Conservation (phyloP, 306 rosid species). For the Fragaria ananassa region DNA sequence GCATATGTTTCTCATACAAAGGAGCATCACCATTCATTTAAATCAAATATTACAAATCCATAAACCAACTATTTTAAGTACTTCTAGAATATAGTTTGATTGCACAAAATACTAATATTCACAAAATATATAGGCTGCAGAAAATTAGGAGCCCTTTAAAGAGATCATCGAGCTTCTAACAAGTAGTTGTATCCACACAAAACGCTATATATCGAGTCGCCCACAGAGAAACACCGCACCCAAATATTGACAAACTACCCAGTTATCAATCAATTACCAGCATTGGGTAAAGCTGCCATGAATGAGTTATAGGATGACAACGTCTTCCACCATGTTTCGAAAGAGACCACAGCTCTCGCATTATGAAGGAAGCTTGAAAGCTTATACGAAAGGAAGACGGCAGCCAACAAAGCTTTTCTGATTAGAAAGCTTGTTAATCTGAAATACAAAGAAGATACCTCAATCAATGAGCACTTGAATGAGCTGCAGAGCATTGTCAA, state of each 20-base stretch:
- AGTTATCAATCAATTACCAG: slow-evolving; percentile 56
- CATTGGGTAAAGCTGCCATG: slow-evolving; percentile 82
- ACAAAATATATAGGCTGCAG: slow-evolving; percentile 30
- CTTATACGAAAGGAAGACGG: neutral
- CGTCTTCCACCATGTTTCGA: neutral
- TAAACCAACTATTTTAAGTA: neutral
- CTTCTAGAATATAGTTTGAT: neutral
- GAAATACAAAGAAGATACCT: no score
- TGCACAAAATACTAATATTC: slow-evolving; percentile 28
- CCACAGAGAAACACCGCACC: neutral
- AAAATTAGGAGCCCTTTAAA: no score
- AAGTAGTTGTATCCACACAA: slow-evolving; percentile 10
- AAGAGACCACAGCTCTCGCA: neutral
- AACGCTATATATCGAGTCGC: neutral
- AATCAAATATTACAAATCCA: neutral
- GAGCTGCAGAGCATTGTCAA: no score
- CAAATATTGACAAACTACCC: slow-evolving; percentile 43
- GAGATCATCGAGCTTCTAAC: neutral
- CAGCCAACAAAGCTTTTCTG: neutral
- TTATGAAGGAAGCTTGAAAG: neutral
- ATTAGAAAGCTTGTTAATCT: no score
- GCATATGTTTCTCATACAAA: neutral
- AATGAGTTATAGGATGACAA: slow-evolving; percentile 73
- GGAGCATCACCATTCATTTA: neutral
- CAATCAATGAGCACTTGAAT: no score